These are phyloP conservation scores for Bonnemaisonia californica DNA, from an alignment of 31 red algal species.

Conservation along the genomic window DNA sequence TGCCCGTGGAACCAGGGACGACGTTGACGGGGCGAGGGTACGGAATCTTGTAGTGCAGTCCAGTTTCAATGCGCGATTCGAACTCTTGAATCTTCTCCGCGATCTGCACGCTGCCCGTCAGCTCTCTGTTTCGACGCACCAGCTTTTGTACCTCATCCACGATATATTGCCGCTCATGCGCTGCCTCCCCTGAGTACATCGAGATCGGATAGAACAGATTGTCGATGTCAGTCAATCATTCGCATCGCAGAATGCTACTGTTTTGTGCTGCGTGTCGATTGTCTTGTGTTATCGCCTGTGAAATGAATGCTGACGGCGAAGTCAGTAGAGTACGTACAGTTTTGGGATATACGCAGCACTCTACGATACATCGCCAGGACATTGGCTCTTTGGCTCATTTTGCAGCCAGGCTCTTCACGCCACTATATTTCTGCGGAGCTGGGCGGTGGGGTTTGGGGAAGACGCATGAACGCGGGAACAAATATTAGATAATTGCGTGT, in stretches of 20 bases:
- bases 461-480: too few relatives aligned
- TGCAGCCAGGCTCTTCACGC: not conserved
- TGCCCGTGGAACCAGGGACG: conserved; percentile 77
- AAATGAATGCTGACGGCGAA: too few relatives aligned
- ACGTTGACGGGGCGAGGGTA: conserved; percentile 84
- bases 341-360: conserved; percentile 32
- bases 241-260: too few relatives aligned
- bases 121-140: conserved; percentile 44
- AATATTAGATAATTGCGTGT: too few relatives aligned
- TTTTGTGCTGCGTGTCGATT: too few relatives aligned
- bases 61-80: conserved; percentile 65
- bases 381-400: conserved; percentile 4
- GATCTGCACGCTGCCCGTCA: conserved; percentile 37
- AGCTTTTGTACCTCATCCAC: conserved; percentile 51
- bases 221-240: too few relatives aligned
- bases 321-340: conserved; percentile 11
- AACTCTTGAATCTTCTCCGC: conserved; percentile 77
- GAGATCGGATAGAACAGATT: not conserved
- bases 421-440: too few relatives aligned
- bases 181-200: conserved; percentile 38
- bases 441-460: too few relatives aligned
- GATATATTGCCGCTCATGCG: conserved; percentile 68
- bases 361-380: conserved; percentile 33
- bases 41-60: conserved; percentile 85
- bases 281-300: too few relatives aligned